Conservation (phyloP, 2,329 filamentous ascomycete genomes). For the Bipolaris sorokiniana region DNA sequence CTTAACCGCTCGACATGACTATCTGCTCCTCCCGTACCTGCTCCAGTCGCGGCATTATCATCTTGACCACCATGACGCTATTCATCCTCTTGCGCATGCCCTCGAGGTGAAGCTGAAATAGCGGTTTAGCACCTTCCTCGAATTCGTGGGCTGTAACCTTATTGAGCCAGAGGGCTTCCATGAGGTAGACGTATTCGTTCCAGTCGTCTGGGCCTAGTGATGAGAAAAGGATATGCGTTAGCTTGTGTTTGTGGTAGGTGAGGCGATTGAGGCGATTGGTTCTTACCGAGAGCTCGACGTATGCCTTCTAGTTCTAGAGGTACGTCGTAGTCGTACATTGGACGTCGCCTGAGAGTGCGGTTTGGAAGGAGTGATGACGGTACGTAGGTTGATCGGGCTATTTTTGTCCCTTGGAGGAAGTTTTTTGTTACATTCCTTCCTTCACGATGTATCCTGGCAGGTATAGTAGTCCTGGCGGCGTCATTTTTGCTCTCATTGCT, state of each 20-base stretch:
- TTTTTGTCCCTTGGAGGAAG: background rate
- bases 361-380: no score
- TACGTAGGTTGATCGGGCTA: background rate
- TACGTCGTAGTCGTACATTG: constrained; percentile 13
- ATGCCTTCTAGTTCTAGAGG: constrained; percentile 17
- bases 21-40: background rate
- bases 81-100: constrained; percentile 13
- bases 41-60: constrained; percentile 13
- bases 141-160: constrained; percentile 14
- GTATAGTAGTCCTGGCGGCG: background rate
- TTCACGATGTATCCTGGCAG: background rate
- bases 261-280: no score
- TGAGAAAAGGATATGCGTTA: background rate
- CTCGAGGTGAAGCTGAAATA: constrained; percentile 14
- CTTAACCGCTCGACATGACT: background rate
- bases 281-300: constrained; percentile 18
- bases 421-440: background rate
- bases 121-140: background rate
- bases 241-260: background rate
- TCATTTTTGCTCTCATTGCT: background rate
- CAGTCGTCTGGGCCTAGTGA: constrained; percentile 15
- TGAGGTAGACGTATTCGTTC: constrained; percentile 20
- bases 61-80: constrained; percentile 5
- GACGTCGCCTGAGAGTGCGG: background rate
- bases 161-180: constrained; percentile 13